These are phyloP conservation scores for Ceratobasidium theobromae DNA, from an alignment of 1,284 basidiomycete species.

Conservation along the genomic window DNA sequence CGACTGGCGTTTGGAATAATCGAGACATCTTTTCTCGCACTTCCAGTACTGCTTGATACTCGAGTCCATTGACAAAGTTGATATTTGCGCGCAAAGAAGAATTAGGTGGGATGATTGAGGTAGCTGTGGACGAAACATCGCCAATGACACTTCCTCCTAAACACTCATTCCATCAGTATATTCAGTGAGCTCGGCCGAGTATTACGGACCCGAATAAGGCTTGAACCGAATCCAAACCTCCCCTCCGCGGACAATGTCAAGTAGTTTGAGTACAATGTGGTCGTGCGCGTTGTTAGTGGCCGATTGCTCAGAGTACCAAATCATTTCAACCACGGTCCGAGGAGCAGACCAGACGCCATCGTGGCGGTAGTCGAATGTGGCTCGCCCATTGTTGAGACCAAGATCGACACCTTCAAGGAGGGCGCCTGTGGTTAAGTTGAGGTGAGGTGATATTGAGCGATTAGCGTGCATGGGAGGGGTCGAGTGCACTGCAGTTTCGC, in stretches of 20 bases:
- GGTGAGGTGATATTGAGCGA: too few relatives aligned
- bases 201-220: background rate
- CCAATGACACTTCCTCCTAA: background rate
- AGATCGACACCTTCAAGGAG: background rate
- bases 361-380: background rate
- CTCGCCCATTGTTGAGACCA: background rate
- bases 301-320: constrained; percentile 7
- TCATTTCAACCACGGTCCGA: constrained; percentile 8
- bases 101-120: background rate
- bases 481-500: too few relatives aligned
- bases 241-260: background rate
- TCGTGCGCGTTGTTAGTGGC: constrained; percentile 12
- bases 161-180: too few relatives aligned
- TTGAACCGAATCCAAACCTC: constrained; percentile 5
- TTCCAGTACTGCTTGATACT: background rate
- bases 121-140: background rate
- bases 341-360: background rate
- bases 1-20: background rate
- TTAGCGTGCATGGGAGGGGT: too few relatives aligned
- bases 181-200: background rate
- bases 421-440: too few relatives aligned
- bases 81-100: background rate
- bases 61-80: background rate
- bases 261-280: constrained; percentile 8
- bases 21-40: background rate